Evolutionary conservation across 352 stramenopile genomes (phyloP).

Genomic region (Pseudoperonospora humuli): DNA sequence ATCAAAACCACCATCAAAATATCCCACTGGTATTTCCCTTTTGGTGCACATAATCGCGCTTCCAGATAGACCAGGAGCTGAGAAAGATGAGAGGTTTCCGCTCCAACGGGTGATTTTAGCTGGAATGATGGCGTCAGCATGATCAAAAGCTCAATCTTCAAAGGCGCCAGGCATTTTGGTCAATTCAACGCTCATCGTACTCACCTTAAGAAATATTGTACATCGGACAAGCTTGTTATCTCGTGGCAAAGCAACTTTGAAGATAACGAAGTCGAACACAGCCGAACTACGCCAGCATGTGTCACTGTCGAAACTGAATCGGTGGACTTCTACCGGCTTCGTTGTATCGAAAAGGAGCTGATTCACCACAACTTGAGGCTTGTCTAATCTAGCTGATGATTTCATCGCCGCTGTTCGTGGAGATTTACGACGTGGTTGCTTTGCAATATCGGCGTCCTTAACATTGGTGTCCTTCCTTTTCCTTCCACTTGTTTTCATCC

Average conservation of each 20-base stretch:
- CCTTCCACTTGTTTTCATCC: no score
- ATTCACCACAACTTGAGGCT: conserved; percentile 13
- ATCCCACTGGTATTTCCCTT: conserved; percentile 28
- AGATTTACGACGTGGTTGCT: no score
- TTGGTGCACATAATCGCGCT: conserved; percentile 26
- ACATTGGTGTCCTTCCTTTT: no score
- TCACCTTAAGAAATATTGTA: conserved; percentile 7
- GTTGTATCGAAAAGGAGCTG: conserved; percentile 4
- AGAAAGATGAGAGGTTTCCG: conserved; percentile 22
- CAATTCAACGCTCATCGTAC: conserved; percentile 11
- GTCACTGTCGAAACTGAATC: conserved; percentile 18
- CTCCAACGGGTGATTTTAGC: conserved; percentile 22
- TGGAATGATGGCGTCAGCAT: conserved; percentile 27
- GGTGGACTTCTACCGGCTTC: conserved; percentile 13
- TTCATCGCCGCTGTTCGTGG: no score
- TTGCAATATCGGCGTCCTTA: no score
- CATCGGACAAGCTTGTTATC: conserved; percentile 13
- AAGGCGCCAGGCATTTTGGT: conserved; percentile 24
- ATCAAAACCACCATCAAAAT: conserved; percentile 25
- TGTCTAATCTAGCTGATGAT: no score
- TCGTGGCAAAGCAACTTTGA: conserved; percentile 21
- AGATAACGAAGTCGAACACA: conserved; percentile 27
- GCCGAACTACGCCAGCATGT: conserved; percentile 26
- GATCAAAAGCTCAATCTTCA: conserved; percentile 2
- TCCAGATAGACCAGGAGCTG: conserved; percentile 19